phyloP scores from a whole-genome alignment of 345 rosid species.

The Populus ilicifolia region DNA sequence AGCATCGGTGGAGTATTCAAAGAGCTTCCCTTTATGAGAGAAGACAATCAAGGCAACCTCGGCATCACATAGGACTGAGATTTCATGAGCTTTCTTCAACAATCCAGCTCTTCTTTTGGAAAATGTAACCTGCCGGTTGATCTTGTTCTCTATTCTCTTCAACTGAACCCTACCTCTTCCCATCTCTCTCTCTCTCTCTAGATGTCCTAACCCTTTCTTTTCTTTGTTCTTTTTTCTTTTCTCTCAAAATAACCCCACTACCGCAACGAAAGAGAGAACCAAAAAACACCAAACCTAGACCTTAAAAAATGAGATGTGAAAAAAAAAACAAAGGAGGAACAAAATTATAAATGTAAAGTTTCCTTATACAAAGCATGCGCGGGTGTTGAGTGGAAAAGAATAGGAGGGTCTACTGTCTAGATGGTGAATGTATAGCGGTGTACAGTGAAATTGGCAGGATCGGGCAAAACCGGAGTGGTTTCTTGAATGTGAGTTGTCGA shows the following conservation, averaged over 20 bases:
- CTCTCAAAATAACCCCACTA: constrained; percentile 42
- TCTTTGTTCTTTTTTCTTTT: not conserved
- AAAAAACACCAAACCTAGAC: constrained; percentile 11
- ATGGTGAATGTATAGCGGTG: constrained; percentile 1
- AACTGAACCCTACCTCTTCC: constrained; percentile 88
- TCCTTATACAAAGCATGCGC: constrained; percentile 26
- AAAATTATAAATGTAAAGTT: not conserved
- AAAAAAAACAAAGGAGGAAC: not conserved
- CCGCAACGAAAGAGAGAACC: constrained; percentile 15
- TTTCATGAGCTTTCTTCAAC: constrained; percentile 82
- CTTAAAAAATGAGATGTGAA: not conserved
- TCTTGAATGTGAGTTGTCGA: constrained; percentile 28
- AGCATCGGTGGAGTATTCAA: constrained; percentile 62
- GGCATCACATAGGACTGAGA: constrained; percentile 74
- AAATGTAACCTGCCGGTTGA: constrained; percentile 73
- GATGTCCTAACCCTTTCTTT: not conserved
- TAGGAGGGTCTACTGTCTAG: not conserved
- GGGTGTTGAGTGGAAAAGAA: constrained; percentile 22
- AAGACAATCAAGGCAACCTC: constrained; percentile 73
- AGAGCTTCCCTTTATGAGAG: constrained; percentile 77
- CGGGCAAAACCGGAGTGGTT: constrained; percentile 29
- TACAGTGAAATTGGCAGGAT: constrained; percentile 7
- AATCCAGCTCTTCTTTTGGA: constrained; percentile 71
- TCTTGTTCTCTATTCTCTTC: constrained; percentile 82
- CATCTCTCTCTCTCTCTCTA: constrained; percentile 25